Base-by-base conservation (phyloP, 176 grass and related monocot species). In the Neostapfia colusana region DNA sequence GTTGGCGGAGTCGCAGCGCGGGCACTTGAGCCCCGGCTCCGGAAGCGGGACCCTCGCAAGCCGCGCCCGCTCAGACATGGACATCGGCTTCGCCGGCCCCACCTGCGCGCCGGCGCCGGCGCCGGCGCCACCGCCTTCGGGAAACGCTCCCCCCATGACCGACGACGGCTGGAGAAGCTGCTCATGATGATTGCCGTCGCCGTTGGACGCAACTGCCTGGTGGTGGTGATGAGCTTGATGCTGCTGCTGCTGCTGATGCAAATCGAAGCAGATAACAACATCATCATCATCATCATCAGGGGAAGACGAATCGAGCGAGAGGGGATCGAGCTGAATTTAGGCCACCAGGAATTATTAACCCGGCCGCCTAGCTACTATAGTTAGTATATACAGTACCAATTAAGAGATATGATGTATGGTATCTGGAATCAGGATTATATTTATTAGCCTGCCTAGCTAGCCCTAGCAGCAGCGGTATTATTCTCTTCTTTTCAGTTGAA, bases 21-120 rank as follows among this genome's bases (percentile, higher is more conserved):
- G 93, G 80, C 93, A 97, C 80, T 97, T 93, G 53, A 97, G 88
- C 43, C 84, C 89, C n/a, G 72, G 87, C 83, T 90, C 93, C 65
- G 85, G 89, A 36, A 88, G 83, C 55, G 82, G 93, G 71, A 93
- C 73, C 83, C 87, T 87, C 9, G 92, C 82, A 15, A 91, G 64
- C 35, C 89, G 86, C 26, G 87, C 82, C 8, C 84, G 81, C 60
- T 97, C 87, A 8, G 90, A 23, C 84, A 87, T 93, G 38, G 90
- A 90, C 42, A 89, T 84, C 18, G 80, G 82, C 63, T 86, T 86
- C 17, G 69, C 54, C 0, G 80, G 87, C 11, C 81, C 84, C 43
- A 65, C 50, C 72, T 49, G 71, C 9, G 75, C 75, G 3, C 39
- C 69, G 10, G 10, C 31, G 31, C 31, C 42, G 8, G 26, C 66